Evolutionary conservation across 2,329 filamentous ascomycete genomes (phyloP), one percentile per base, ranked within the genome.

Genomic region (Gnomoniopsis smithogilvyi): DNA sequence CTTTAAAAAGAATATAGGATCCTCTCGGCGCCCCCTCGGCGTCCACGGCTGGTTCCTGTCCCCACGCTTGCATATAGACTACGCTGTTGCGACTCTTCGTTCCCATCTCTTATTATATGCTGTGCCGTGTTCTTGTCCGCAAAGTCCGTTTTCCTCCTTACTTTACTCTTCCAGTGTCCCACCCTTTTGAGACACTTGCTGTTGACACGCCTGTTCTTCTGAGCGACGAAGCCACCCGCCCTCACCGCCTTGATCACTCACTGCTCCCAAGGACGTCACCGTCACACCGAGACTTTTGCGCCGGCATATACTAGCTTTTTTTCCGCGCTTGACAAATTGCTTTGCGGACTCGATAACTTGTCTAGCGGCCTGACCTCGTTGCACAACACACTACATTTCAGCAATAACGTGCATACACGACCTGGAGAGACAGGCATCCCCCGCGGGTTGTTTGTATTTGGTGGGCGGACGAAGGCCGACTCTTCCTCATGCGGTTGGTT

Each of bases 401-500:
- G 43, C n/a, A 11, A 19, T n/a, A 19, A 46, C n/a, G 43, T 22
- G 19, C 19, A 46, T n/a, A 11, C 15, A 19, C 15, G 21, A 19
- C 17, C 43, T 19, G 43, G 21, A 46, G 34, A 38, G 6, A 22
- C 33, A 11, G 26, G 6, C 49, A 38, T 38, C 33, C 22, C 14
- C 26, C 21, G 6, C 8, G 7, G 6, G 8, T 24, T 11, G 21
- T 3, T 12, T 24, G 14, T 12, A 6, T 43, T 43, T 17, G 8
- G 15, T 46, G 14, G 43, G 45, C 11, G 22, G 38, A 22, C 21
- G 22, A 53, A 17, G 21, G 8, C 21, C 46, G 22, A n/a, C 34
- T 33, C 4, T 19, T 56, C 51, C 34, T 45, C 38, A 70, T 68
- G 68, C 63, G 63, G 58, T 65, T 63, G 59, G 62, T 62, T 49